Evolutionary conservation across 2,329 filamentous ascomycete species (phyloP).

Genomic region (Diatrype stigma): DNA sequence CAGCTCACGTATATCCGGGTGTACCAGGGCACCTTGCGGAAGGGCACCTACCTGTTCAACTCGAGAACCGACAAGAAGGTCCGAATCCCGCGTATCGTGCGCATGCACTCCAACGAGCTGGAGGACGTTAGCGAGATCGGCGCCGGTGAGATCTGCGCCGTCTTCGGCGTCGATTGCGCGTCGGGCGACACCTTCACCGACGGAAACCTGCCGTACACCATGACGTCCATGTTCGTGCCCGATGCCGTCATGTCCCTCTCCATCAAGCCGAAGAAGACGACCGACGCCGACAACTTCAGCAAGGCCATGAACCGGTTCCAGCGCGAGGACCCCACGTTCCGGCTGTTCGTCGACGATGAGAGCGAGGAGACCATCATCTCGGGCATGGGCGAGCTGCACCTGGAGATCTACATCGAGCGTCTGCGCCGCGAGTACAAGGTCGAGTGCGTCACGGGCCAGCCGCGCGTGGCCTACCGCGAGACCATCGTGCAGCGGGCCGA

Average conservation of each 20-base stretch:
- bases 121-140: constrained; percentile 91
- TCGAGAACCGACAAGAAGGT: constrained; percentile 93
- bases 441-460: constrained; percentile 91
- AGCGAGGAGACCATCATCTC: constrained; percentile 96
- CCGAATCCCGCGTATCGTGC: constrained; percentile 92
- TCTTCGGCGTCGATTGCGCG: constrained; percentile 96
- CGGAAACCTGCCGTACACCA: constrained; percentile 84
- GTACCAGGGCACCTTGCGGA: constrained; percentile 87
- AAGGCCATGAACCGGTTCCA: constrained; percentile 99
- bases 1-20: constrained; percentile 98
- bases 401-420: constrained; percentile 96
- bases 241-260: constrained; percentile 97
- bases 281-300: constrained; percentile 89
- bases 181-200: constrained; percentile 98
- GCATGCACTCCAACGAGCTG: constrained; percentile 99
- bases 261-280: constrained; percentile 91
- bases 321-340: constrained; percentile 95
- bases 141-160: constrained; percentile 95
- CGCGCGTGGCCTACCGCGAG: constrained; percentile 95
- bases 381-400: constrained; percentile 95
- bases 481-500: constrained; percentile 76
- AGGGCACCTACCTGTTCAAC: constrained; percentile 89
- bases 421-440: constrained; percentile 96
- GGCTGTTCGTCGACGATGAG: constrained; percentile 86
- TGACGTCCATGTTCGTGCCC: constrained; percentile 97